Conservation (phyloP, 192 early-diverging fungal genomes). For the Coemansia sp. region DNA sequence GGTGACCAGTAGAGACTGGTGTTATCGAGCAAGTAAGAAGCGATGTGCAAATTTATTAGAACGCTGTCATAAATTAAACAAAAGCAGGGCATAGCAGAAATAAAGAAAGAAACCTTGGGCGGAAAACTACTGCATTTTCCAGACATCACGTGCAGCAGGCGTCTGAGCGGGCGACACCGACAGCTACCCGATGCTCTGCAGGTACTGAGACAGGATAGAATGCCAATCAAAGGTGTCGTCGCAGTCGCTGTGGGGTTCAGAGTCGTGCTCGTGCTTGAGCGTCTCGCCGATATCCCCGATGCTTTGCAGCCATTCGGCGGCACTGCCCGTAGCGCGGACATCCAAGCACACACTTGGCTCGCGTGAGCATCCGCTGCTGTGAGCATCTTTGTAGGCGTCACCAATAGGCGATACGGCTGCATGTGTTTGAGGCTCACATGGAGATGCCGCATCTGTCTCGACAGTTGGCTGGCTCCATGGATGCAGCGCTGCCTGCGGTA, state of each 20-base stretch:
- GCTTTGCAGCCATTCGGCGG: slow-evolving; percentile 1
- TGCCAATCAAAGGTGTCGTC: slow-evolving; percentile 5
- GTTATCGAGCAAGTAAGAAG: not conserved
- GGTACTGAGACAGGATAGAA: slow-evolving; percentile 9
- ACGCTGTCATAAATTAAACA: slow-evolving; percentile 3
- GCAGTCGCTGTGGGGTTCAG: not conserved
- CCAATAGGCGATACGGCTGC: not conserved
- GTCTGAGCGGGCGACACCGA: not conserved
- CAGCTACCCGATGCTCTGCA: slow-evolving; percentile 14
- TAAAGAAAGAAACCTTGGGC: not conserved
- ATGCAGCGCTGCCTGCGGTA: not conserved
- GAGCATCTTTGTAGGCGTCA: not conserved
- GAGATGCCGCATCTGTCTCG: not conserved
- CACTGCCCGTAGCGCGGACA: not conserved
- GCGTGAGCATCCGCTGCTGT: not conserved
- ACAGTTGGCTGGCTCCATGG: slow-evolving; percentile 5
- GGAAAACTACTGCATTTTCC: not conserved
- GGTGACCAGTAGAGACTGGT: not conserved
- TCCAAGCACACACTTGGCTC: not conserved
- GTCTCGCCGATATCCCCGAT: not conserved
- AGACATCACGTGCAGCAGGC: not conserved
- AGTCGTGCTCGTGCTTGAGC: not conserved
- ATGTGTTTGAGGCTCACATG: not conserved
- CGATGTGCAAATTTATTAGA: not conserved
- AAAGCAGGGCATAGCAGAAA: not conserved